Evolutionary conservation across 2,329 filamentous ascomycete genomes (phyloP).

Genomic region (Calonectria fujianensis): DNA sequence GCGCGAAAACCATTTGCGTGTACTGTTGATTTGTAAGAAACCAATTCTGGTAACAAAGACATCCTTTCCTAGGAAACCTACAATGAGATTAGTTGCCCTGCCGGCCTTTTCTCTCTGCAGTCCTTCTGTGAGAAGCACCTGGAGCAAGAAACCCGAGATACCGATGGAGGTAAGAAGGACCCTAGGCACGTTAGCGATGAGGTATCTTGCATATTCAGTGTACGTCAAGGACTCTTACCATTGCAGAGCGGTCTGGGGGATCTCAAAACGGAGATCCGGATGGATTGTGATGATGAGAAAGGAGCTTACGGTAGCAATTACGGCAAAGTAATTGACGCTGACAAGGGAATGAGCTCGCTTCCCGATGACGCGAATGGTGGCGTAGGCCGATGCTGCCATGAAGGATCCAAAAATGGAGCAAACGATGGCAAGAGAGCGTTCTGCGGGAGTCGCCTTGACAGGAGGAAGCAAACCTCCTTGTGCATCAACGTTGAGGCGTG

Average conservation of each 20-base stretch:
- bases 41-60: neutral
- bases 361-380: conserved; percentile 84
- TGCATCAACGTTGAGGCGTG: conserved; percentile 31
- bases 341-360: conserved; percentile 84
- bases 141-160: conserved; percentile 84
- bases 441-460: conserved; percentile 68
- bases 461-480: conserved; percentile 54
- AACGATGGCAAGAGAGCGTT: conserved; percentile 79
- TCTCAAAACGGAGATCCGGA: conserved; percentile 64
- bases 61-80: conserved; percentile 23
- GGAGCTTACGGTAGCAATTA: conserved; percentile 79
- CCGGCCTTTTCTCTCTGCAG: conserved; percentile 79
- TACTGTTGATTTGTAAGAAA: conserved; percentile 53
- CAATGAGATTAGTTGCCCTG: conserved; percentile 58
- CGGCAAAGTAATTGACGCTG: conserved; percentile 86
- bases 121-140: conserved; percentile 84
- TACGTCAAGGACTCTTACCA: conserved; percentile 45
- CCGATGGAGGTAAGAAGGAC: conserved; percentile 78
- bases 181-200: conserved; percentile 60
- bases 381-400: conserved; percentile 81
- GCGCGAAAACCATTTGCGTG: conserved; percentile 58
- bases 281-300: conserved; percentile 72
- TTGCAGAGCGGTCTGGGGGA: conserved; percentile 53
- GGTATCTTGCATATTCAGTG: neutral
- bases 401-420: conserved; percentile 82